A percentile compares a stretch with the other conserved stretches of the same genome.
Conservation (phyloP, 2,329 filamentous ascomycete genomes). For the Fusarium virguliforme region DNA sequence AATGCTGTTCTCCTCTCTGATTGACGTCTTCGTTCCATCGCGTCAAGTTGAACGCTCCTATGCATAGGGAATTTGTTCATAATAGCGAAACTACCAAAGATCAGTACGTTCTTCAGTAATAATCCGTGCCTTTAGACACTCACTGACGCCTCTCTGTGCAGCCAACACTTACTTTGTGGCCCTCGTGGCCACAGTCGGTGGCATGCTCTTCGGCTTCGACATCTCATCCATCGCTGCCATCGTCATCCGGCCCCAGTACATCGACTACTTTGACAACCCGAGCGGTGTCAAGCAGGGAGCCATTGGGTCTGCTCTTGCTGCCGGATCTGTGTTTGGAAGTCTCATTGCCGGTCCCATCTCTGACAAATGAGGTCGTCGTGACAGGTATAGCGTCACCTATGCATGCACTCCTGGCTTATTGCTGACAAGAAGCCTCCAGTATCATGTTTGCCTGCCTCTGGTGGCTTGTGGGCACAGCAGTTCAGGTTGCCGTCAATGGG, state of each 20-base stretch:
- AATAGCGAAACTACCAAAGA: slow-evolving; percentile 25
- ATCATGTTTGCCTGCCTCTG: slow-evolving; percentile 27
- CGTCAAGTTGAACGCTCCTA: not conserved
- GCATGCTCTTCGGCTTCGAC: slow-evolving; percentile 35
- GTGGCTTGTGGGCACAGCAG: slow-evolving; percentile 16
- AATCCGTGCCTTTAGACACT: too few relatives aligned
- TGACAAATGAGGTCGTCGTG: slow-evolving; percentile 28
- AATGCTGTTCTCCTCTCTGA: not conserved
- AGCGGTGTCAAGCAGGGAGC: slow-evolving; percentile 27
- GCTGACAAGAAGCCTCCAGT: not conserved
- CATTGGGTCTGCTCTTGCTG: slow-evolving; percentile 32
- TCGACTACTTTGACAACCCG: slow-evolving; percentile 30
- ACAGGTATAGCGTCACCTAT: slow-evolving; percentile 12
- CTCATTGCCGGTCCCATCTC: slow-evolving; percentile 31
- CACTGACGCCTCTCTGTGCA: not conserved
- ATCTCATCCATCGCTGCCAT: slow-evolving; percentile 29
- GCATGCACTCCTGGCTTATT: not conserved
- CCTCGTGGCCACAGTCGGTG: slow-evolving; percentile 26
- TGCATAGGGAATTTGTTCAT: not conserved
- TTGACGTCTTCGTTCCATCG: not conserved
- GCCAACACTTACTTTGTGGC: slow-evolving; percentile 28
- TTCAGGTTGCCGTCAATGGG: slow-evolving; percentile 13
- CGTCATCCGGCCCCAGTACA: slow-evolving; percentile 34
- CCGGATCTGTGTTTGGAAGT: slow-evolving; percentile 31
- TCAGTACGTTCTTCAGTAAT: not conserved